Evolutionary conservation across 345 rosid genomes (phyloP), one percentile per base, ranked within the genome.

Genomic region (Toxicodendron radicans): DNA sequence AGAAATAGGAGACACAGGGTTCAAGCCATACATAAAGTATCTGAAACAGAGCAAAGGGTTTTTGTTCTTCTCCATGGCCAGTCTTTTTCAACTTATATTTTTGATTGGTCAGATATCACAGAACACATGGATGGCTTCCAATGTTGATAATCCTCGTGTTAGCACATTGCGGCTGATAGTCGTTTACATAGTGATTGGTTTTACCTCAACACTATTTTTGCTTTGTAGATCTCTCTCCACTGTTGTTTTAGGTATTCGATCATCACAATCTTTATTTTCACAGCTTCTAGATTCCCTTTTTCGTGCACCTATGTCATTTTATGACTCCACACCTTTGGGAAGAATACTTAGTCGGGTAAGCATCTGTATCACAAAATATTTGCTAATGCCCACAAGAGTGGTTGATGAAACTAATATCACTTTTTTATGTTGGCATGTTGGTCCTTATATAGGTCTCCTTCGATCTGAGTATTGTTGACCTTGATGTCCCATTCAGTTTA

Each of bases 401-500:
- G 38, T 35, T 35, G 38, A 35, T 35, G 7, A 35, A 35, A 16
- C 4, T 43, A 21, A 20, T 64, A 2, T 71, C 73, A 54, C 79
- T 77, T 57, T 67, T 13, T 0, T 41, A 20, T 0, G 72, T 23
- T 62, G 7, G 10, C 11, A 8, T 35, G 32, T 35, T 1, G 7
- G 16, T 74, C 41, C n/a, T 21, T 60, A 61, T 3, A 41, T 12
- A 88, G 92, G 88, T 86, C 3, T 83, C 92, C 32, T 85, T 86
- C 20, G 92, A 89, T 79, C 60, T 86, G 57, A 83, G 80, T 53
- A 62, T 78, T 17, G 32, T 85, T 11, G 92, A 89, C 66, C 43
- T 70, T 7, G 90, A 89, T 14, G 3, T 84, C 48, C 83, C 83
- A 23, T 78, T 74, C 73, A 74, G 41, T 66, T 56, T 83, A 32